phyloP scores from a whole-genome alignment of 192 early-diverging fungal genomes.

The Umbelopsis vinacea region DNA sequence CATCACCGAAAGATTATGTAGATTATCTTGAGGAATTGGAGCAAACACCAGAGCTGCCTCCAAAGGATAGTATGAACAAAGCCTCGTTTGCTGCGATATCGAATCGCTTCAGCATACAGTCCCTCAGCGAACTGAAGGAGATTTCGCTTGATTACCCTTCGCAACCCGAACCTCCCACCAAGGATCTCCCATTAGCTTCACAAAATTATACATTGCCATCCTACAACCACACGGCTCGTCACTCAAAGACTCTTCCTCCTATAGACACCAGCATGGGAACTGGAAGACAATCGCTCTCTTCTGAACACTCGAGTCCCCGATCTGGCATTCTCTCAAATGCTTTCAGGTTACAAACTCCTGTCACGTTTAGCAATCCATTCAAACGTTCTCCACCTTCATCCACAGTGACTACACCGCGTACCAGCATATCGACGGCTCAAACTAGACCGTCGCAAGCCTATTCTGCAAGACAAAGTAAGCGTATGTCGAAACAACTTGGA shows the following conservation, averaged over 20 bases:
- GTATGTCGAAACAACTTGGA: slow-evolving; percentile 30
- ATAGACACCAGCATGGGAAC: background rate
- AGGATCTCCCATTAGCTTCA: background rate
- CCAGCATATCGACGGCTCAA: slow-evolving; percentile 4
- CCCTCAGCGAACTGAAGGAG: slow-evolving; percentile 3
- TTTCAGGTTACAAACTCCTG: slow-evolving; percentile 1
- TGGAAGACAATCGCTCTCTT: background rate
- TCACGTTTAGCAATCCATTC: slow-evolving; percentile 25
- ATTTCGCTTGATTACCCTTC: background rate
- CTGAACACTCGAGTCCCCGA: background rate
- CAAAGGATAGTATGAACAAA: background rate
- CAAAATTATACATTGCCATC: background rate
- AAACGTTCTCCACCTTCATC: slow-evolving; percentile 9
- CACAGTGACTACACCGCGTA: background rate
- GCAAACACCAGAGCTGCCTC: background rate
- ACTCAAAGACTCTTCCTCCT: slow-evolving; percentile 4
- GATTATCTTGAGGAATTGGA: slow-evolving; percentile 3
- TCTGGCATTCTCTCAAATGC: slow-evolving; percentile 9
- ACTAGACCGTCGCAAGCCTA: slow-evolving; percentile 34
- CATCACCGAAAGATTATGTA: slow-evolving; percentile 10
- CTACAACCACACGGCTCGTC: background rate
- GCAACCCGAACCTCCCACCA: background rate
- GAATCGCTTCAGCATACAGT: slow-evolving; percentile 10
- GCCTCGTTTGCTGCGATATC: background rate
- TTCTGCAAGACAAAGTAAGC: slow-evolving; percentile 38